phyloP scores from a whole-genome alignment of 306 rosid genomes.

The Pterocarpus macrocarpus region DNA sequence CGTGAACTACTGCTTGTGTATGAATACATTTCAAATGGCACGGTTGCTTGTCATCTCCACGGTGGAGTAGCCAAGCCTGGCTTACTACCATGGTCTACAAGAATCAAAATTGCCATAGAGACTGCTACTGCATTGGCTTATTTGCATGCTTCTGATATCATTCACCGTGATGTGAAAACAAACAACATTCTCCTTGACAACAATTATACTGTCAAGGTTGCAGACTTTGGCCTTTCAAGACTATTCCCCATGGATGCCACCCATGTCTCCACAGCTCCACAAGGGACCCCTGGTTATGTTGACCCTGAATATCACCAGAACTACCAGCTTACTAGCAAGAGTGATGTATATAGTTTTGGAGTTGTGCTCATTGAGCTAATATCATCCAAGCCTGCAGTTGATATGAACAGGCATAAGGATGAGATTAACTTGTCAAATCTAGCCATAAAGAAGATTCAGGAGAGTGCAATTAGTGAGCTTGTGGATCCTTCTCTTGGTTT shows the following conservation, averaged over 20 bases:
- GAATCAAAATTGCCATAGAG: slow-evolving; percentile 75
- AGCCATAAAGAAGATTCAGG: slow-evolving; percentile 67
- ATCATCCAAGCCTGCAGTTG: slow-evolving; percentile 82
- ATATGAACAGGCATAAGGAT: slow-evolving; percentile 59
- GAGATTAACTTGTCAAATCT: slow-evolving; percentile 77
- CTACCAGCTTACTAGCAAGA: slow-evolving; percentile 50
- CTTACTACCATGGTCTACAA: slow-evolving; percentile 46
- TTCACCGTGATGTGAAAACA: slow-evolving; percentile 85
- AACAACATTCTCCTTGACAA: slow-evolving; percentile 54
- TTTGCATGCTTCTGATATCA: slow-evolving; percentile 78
- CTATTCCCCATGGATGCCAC: slow-evolving; percentile 42
- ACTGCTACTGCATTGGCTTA: slow-evolving; percentile 70
- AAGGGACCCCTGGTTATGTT: slow-evolving; percentile 57
- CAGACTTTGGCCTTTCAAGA: slow-evolving; percentile 60
- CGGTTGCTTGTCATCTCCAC: slow-evolving; percentile 82
- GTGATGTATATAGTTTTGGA: slow-evolving; percentile 60
- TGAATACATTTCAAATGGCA: slow-evolving; percentile 70
- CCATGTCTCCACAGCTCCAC: slow-evolving; percentile 57
- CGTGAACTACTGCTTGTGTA: slow-evolving; percentile 67
- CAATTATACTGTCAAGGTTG: slow-evolving; percentile 45
- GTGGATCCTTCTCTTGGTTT: slow-evolving; percentile 69
- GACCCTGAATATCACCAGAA: slow-evolving; percentile 50
- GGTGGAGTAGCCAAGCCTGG: slow-evolving; percentile 50
- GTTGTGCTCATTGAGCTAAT: slow-evolving; percentile 65
- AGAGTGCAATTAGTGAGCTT: slow-evolving; percentile 59